Base-by-base conservation (phyloP, 1,284 basidiomycete species). In the Trichosporon coremiiforme region DNA sequence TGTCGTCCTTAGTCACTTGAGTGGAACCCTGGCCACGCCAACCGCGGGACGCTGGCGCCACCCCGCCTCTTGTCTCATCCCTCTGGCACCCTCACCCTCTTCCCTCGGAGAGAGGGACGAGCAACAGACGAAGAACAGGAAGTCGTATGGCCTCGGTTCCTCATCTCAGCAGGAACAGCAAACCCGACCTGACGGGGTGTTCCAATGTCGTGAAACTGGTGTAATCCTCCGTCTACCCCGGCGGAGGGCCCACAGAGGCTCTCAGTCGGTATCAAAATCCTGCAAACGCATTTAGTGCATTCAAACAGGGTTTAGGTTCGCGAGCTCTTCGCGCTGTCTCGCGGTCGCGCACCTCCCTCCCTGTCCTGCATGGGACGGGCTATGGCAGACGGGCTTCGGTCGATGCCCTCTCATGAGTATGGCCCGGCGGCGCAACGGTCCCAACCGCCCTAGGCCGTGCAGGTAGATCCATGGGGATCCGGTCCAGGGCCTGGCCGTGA, bases 291-390 rank as follows among this genome's bases (percentile, higher is more conserved):
- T 62, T 33, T 33, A 62, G 57, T 17, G 15, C 29, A 62, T 62
- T 62, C 29, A 62, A 62, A 62, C 57, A 62, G 57, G 57, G 57
- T 62, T 62, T 62, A 62, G 57, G 57, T 62, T 62, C 55, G 31
- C 55, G n/a, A 15, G 31, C 31, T 29, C 55, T 6, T 6, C 13
- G 29, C 29, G 15, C 17, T 33, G 57, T 62, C 57, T 62, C 57
- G 57, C 57, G 31, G 57, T 62, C 15, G 13, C 33, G 31, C n/a
- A 12, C 31, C 31, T 15, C 31, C 25, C 29, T 31, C 29, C 55
- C 55, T 13, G n/a, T 17, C 45, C 22, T 53, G 50, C 50, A 22
- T 53, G 50, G 50, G 50, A 53, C 50, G 10, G 20, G 41, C 41
- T n/a, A 13, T 12, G 10, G 36, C 36, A 13, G 36, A 17, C 50